phyloP scores from a whole-genome alignment of 2,329 filamentous ascomycete species.

The Paecilomyces sp. region DNA sequence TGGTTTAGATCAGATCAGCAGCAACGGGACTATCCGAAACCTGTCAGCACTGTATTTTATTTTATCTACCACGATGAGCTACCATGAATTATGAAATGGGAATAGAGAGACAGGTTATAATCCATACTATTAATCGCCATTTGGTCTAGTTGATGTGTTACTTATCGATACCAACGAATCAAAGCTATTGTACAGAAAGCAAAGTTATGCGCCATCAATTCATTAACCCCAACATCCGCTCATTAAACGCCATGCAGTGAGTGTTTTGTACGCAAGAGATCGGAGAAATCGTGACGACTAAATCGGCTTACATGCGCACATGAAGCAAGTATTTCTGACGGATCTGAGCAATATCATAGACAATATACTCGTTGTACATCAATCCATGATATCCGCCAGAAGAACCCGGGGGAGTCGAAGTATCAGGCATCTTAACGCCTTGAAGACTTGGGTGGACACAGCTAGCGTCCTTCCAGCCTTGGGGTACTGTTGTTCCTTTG shows the following conservation, averaged over 20 bases:
- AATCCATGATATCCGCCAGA: slow-evolving; percentile 4
- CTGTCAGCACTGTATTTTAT: too few relatives aligned
- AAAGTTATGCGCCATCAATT: not conserved
- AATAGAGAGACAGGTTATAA: too few relatives aligned
- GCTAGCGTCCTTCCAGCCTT: slow-evolving; percentile 67
- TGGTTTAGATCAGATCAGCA: not conserved
- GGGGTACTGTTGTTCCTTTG: slow-evolving; percentile 57
- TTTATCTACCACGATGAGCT: too few relatives aligned
- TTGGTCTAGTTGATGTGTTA: not conserved
- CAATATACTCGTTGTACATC: slow-evolving; percentile 42
- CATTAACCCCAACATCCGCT: not conserved
- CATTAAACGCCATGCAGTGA: not conserved
- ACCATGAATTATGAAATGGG: too few relatives aligned
- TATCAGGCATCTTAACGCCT: slow-evolving; percentile 57
- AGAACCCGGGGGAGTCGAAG: slow-evolving; percentile 3
- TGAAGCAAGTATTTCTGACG: slow-evolving; percentile 38
- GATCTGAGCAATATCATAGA: slow-evolving; percentile 43
- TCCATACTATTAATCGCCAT: not conserved
- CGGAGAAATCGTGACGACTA: not conserved
- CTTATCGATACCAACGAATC: not conserved
- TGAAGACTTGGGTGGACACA: slow-evolving; percentile 57
- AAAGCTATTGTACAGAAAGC: not conserved
- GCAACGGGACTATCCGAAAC: not conserved
- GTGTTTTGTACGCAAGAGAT: not conserved
- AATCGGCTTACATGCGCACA: slow-evolving; percentile 26